Evolutionary conservation across 257 asterid genomes (phyloP).

Genomic region (Solanum bulbocastanum): DNA sequence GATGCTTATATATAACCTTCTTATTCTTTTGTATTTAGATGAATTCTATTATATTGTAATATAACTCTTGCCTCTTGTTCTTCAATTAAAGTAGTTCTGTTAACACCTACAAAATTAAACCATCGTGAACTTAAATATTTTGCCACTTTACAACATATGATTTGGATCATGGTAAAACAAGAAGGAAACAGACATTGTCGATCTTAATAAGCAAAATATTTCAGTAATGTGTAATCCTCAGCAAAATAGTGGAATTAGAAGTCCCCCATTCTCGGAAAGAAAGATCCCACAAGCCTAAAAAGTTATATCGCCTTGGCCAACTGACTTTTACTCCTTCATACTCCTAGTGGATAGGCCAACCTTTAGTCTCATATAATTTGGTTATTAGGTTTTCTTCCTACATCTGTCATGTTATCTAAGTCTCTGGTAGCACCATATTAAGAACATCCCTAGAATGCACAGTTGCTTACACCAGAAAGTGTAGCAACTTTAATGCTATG

Average conservation of each 20-base stretch:
- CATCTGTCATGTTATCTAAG: background rate
- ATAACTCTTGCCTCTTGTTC: too few relatives aligned
- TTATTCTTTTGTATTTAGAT: too few relatives aligned
- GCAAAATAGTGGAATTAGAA: background rate
- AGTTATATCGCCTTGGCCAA: background rate
- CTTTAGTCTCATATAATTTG: background rate
- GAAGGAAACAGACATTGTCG: background rate
- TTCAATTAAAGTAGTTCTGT: too few relatives aligned
- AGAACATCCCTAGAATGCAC: background rate
- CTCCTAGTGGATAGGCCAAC: background rate
- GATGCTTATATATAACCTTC: too few relatives aligned
- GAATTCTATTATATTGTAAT: too few relatives aligned
- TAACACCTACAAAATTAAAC: slow-evolving; percentile 47
- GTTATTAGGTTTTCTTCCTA: background rate
- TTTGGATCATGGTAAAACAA: background rate
- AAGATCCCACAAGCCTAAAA: background rate
- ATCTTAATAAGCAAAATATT: background rate
- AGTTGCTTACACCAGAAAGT: background rate
- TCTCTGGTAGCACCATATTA: background rate
- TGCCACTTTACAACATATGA: background rate
- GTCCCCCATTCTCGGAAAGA: background rate
- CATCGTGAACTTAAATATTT: background rate
- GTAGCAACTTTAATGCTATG: background rate
- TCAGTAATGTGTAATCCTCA: background rate
- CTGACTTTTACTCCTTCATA: background rate